Percentiles rank a stretch among this genome's conserved stretches.
phyloP scores from a whole-genome alignment of 148 eudicot genomes.

The Fagopyrum esculentum region DNA sequence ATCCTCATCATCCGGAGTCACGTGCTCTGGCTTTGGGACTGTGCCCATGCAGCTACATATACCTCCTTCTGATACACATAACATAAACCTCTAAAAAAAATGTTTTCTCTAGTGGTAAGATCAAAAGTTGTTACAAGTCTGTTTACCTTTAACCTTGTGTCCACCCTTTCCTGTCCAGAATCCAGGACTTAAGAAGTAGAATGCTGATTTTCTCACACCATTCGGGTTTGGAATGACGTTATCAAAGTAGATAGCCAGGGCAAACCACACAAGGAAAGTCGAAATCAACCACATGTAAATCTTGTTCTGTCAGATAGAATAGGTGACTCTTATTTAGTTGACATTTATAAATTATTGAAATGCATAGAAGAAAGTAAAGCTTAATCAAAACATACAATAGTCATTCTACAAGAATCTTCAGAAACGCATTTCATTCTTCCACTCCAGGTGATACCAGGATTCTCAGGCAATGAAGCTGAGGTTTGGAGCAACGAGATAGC shows the following conservation, averaged over 20 bases:
- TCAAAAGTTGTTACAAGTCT: background rate
- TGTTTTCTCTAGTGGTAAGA: background rate
- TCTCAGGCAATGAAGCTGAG: slow-evolving; percentile 48
- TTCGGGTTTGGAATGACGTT: slow-evolving; percentile 70
- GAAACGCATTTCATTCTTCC: slow-evolving; percentile 56
- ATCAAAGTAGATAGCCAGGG: slow-evolving; percentile 85
- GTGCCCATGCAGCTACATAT: slow-evolving; percentile 21
- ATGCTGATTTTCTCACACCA: slow-evolving; percentile 72
- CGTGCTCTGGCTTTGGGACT: slow-evolving; percentile 23
- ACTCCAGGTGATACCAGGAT: slow-evolving; percentile 77
- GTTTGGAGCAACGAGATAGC: slow-evolving; percentile 62
- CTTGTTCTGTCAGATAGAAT: slow-evolving; percentile 41
- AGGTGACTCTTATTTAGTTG: background rate
- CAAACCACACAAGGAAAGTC: slow-evolving; percentile 51
- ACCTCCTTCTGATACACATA: slow-evolving; percentile 20
- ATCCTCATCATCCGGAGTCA: slow-evolving; percentile 69
- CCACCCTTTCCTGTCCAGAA: slow-evolving; percentile 87
- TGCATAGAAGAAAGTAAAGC: background rate
- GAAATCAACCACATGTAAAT: slow-evolving; percentile 49
- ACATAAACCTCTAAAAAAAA: background rate
- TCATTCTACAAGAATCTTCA: slow-evolving; percentile 60
- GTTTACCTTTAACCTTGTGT: slow-evolving; percentile 53
- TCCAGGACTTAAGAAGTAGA: slow-evolving; percentile 67
- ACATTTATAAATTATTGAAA: no score
- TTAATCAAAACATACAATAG: slow-evolving; percentile 36